phyloP scores from a whole-genome alignment of 345 rosid genomes.

The Citrus medica region DNA sequence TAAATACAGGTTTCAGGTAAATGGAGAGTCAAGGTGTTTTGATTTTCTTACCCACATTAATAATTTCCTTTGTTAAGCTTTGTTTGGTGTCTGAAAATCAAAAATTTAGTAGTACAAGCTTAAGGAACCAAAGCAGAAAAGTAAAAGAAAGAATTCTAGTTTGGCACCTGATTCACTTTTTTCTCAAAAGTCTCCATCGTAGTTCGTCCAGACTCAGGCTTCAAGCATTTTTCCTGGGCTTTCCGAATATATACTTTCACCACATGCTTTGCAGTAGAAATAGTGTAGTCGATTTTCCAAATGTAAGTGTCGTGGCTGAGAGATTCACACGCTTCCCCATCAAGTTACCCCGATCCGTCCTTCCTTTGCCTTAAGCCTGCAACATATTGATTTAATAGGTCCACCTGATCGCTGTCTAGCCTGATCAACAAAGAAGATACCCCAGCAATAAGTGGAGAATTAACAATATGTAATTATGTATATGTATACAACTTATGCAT shows the following conservation, averaged over 20 bases:
- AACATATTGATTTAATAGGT: conserved; percentile 92
- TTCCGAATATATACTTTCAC: conserved; percentile 69
- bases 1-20: conserved; percentile 64
- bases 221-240: conserved; percentile 60
- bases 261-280: conserved; percentile 67
- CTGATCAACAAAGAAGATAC: conserved; percentile 31
- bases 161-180: conserved; percentile 77
- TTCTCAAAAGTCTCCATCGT: conserved; percentile 94
- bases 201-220: conserved; percentile 92
- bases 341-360: conserved; percentile 95
- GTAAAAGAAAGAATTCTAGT: background rate
- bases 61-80: conserved; percentile 50
- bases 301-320: conserved; percentile 86
- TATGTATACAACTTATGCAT: background rate
- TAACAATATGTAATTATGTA: background rate
- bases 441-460: conserved; percentile 5
- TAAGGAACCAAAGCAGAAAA: background rate
- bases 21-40: conserved; percentile 94
- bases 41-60: conserved; percentile 90
- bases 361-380: conserved; percentile 96
- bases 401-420: conserved; percentile 95
- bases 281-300: conserved; percentile 65
- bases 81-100: conserved; percentile 17
- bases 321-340: conserved; percentile 97
- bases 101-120: conserved; percentile 8